Evolutionary conservation across 2,329 filamentous ascomycete species (phyloP), one percentile per base, ranked within the genome.

Genomic region (Phialophora verrucosa): DNA sequence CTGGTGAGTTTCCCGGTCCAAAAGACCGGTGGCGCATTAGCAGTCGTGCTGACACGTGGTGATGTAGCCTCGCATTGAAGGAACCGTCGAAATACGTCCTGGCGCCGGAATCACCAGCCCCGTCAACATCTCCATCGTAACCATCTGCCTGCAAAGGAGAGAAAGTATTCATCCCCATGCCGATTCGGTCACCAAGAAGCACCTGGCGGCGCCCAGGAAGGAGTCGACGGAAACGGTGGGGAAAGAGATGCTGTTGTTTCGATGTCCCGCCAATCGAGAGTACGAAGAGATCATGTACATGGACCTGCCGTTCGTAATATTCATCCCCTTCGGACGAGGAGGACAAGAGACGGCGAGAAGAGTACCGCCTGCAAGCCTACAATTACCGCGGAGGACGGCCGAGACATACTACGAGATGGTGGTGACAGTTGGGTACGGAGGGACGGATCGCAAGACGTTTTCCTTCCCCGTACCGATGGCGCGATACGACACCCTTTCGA

Each of bases 341-440:
- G 93, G 93, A 63, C 91, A 96, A 77, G 95, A 98, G 79, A 89
- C 91, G 29, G 95, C 93, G 72, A 85, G 93, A 72, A 87, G 93
- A 72, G 93, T 98, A 74, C 95, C 95, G 1, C 94, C 95, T 2
- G 93, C 95, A 38, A 97, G 92, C 71, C 80, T 99, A 74, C 92
- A 96, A 78, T 84, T 99, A 63, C 90, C 93, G 27, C 95, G 91
- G 80, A 88, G 95, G 74, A 97, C 92, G n/a, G 93, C 93, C 67
- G 95, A 99, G 82, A 99, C 95, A 54, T 97, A 85, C 77, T 99
- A 98, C 81, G 95, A 99, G 81, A 86, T 99, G 69, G 92, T 98
- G 63, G 95, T 99, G 59, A 96, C 91, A 59, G 90, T 99, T 25
- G 94, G 98, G 76, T 94, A 98, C 79, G 92, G 93, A 2, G 89